Evolutionary conservation across 352 stramenopile species (phyloP), one percentile per base, ranked within the genome.

Genomic region (Phytophthora fragariaefolia): DNA sequence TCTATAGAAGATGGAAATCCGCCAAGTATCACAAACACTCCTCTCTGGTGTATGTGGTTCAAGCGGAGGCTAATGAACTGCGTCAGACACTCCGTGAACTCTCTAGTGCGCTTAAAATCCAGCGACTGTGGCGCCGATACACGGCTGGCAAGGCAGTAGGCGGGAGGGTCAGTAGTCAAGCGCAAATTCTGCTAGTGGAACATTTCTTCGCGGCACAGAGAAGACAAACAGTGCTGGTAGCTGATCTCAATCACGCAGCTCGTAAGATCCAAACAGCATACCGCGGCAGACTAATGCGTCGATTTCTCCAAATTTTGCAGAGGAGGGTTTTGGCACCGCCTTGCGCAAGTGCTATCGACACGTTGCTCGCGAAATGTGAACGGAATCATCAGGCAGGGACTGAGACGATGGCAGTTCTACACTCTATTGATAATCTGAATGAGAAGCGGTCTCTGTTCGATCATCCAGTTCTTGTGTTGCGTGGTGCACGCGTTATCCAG

Each of bases 261-360:
- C 60, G 75, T 13, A 80, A 71, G 48, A 89, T 91, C 40, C 84
- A 93, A 59, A 71, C 73, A 4, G 56, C 80, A 20, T 89, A 87
- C 22, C 79, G 80, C 2, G 73, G 82, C 12, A 83, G 79, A 22
- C 65, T 74, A 9, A 75, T 85, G 28, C 80, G 73, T 3, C 43
- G 22, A 6, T 88, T 82, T 13, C 65, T 90, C 2, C 49, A 49
- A 32, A 68, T 82, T 23, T 55, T 89, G 20, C 68, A 51, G 18
- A 26, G 3, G 18, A 46, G 80, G 26, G 51, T 79, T 10, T 18
- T 50, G 6, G 77, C 69, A 0, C 40, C 70, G 18, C 52, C 40
- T 6, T 60, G 67, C 1, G 13, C 51, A 7, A 87, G 75, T 34
- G 61, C 76, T 17, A 72, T 91, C 50, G 30, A 43, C 9, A 17